Base-by-base conservation (phyloP, 1,284 basidiomycete genomes). In the Boletus holoroseus region DNA sequence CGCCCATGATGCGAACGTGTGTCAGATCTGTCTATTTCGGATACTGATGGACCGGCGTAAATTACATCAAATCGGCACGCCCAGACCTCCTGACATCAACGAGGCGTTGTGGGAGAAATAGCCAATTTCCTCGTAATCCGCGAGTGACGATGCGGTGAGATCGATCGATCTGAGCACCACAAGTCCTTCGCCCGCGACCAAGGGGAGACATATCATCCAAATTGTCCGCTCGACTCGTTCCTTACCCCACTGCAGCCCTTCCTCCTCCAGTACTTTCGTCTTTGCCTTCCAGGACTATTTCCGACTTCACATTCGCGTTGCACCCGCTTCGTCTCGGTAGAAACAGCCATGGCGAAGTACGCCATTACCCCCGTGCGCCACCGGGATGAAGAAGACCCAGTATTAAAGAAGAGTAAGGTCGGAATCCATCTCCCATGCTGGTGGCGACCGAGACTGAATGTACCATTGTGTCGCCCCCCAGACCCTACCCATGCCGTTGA, bases 101-200 rank as follows among this genome's bases (percentile, higher is more conserved):
- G 62, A 59, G 64, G 62, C 37, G 1, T 41, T 50, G 50, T 43
- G 49, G 50, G 46, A 40, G 50, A 41, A 24, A 37, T 36, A 31
- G 15, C 12, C 16, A 35, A 26, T 18, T 44, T 34, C 38, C 22
- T 13, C 38, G 28, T 45, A 11, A 39, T 28, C 44, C 47, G 30
- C 36, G 3, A 45, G 30, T 26, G 41, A 49, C 5, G 44, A 36
- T 40, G 55, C 30, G 42, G 45, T 36, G 15, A 27, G 44, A 61
- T 55, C 37, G 48, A 60, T 53, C 52, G 27, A 53, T 55, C 45
- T 40, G 32, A 32, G 34, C 43, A 40, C 39, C 38, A 31, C 44
- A 39, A 40, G 47, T 46, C 16, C 39, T 20, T 50, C n/a, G n/a
- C n/a, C n/a, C 31, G 16, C 28, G 22, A 40, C 26, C 40, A 40